phyloP scores from a whole-genome alignment of 495 filamentous ascomycete genomes.

The Chaetomium tenue region DNA sequence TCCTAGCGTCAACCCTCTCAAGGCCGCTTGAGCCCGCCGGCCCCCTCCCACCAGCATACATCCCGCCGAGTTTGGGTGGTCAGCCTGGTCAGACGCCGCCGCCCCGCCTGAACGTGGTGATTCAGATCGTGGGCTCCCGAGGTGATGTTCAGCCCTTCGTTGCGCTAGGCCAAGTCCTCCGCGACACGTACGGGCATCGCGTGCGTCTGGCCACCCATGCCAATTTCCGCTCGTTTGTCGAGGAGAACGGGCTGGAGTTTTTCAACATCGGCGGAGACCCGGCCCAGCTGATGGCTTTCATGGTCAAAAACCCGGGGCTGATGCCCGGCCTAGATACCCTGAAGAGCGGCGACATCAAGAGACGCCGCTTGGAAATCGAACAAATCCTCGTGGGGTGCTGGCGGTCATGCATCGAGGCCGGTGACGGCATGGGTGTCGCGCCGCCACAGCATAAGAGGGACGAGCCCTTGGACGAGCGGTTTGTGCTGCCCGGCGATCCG shows the following conservation, averaged over 20 bases:
- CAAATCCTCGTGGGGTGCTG: constrained; percentile 63
- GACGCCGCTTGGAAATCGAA: constrained; percentile 58
- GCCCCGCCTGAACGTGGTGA: constrained; percentile 64
- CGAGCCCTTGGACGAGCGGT: constrained; percentile 28
- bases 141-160: constrained; percentile 79
- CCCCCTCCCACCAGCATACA: constrained; percentile 55
- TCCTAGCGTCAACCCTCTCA: constrained; percentile 64
- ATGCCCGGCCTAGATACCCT: constrained; percentile 64
- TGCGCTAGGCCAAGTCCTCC: constrained; percentile 65
- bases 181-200: constrained; percentile 65
- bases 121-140: constrained; percentile 75
- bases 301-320: constrained; percentile 76
- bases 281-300: constrained; percentile 74
- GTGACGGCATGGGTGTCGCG: constrained; percentile 35
- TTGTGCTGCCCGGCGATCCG: constrained; percentile 24
- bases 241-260: constrained; percentile 66
- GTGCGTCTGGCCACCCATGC: constrained; percentile 69
- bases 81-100: constrained; percentile 58
- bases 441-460: constrained; percentile 18
- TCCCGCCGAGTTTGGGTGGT: constrained; percentile 61
- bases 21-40: constrained; percentile 51
- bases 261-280: constrained; percentile 72
- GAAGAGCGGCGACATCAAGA: constrained; percentile 62
- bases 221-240: constrained; percentile 65
- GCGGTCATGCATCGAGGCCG: constrained; percentile 59